Conservation (phyloP, 1,284 basidiomycete genomes). For the Ustilago shanxiensis region DNA sequence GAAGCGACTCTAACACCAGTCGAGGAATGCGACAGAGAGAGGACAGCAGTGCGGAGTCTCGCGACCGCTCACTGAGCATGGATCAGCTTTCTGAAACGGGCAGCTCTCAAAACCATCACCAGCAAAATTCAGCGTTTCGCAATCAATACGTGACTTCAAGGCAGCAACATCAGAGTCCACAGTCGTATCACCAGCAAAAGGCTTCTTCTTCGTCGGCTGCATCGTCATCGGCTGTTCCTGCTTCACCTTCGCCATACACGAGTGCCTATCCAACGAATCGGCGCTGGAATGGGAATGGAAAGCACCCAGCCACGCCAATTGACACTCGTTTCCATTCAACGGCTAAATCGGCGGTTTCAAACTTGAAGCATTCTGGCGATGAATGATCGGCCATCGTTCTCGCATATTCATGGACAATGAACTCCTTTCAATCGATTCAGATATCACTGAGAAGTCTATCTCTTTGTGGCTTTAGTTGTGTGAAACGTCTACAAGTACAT, state of each 20-base stretch:
- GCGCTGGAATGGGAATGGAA: conserved; percentile 6
- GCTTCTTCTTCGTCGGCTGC: conserved; percentile 25
- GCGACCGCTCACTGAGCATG: conserved; percentile 28
- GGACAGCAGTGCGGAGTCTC: conserved; percentile 1
- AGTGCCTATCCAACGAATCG: not conserved
- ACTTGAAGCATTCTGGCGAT: conserved; percentile 19
- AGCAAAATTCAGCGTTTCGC: not conserved
- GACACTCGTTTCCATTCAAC: conserved; percentile 19
- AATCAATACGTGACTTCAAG: conserved; percentile 10
- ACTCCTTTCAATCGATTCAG: not conserved
- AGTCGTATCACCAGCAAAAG: conserved; percentile 22
- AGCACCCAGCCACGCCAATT: not conserved
- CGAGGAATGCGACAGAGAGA: not conserved
- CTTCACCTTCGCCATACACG: conserved; percentile 12
- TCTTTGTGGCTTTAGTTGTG: not conserved
- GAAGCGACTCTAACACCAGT: not conserved
- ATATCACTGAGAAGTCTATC: not conserved
- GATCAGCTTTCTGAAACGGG: conserved; percentile 34
- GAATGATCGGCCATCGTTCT: conserved; percentile 1
- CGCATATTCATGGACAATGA: too few relatives aligned
- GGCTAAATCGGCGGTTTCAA: conserved; percentile 19
- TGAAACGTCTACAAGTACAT: not conserved
- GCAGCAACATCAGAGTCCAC: conserved; percentile 12
- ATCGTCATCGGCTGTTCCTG: conserved; percentile 8
- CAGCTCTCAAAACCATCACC: conserved; percentile 19